These are phyloP conservation scores for Aphanoascus verrucosus DNA, from an alignment of 2,329 filamentous ascomycete species.

Conservation along the genomic window DNA sequence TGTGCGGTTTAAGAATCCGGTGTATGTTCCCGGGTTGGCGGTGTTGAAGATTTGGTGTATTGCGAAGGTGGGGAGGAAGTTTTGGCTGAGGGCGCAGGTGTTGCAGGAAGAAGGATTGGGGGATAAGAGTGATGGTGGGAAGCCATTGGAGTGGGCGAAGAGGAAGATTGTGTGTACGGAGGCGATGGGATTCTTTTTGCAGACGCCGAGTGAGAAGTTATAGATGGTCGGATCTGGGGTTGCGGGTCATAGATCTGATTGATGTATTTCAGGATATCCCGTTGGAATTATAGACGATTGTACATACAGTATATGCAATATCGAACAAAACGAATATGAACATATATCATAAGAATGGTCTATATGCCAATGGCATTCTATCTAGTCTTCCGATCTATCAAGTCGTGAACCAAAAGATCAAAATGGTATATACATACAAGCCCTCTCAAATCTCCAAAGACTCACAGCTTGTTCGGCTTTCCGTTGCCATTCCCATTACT, in stretches of 20 bases:
- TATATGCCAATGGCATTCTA: background rate
- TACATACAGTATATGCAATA: background rate
- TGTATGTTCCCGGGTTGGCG: constrained; percentile 28
- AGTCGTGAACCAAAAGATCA: background rate
- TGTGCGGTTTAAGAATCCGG: constrained; percentile 31
- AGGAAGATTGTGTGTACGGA: constrained; percentile 29
- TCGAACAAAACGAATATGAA: background rate
- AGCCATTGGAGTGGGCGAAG: constrained; percentile 26
- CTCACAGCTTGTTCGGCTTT: constrained; percentile 18
- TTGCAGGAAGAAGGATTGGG: constrained; percentile 29
- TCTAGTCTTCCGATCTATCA: background rate
- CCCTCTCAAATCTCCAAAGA: background rate
- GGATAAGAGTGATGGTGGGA: constrained; percentile 16
- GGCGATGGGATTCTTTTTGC: constrained; percentile 35
- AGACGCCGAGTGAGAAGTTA: constrained; percentile 23
- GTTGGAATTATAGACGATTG: background rate
- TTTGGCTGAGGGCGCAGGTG: constrained; percentile 32
- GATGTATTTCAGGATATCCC: background rate
- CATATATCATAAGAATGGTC: background rate
- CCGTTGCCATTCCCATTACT: constrained; percentile 16
- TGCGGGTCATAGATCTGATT: no score
- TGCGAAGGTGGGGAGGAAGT: constrained; percentile 30
- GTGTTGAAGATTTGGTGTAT: constrained; percentile 30
- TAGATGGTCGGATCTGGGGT: constrained; percentile 11
- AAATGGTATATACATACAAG: background rate